Evolutionary conservation across 345 rosid species (phyloP), one percentile per base, ranked within the genome.

Genomic region (Clarkia xantiana): DNA sequence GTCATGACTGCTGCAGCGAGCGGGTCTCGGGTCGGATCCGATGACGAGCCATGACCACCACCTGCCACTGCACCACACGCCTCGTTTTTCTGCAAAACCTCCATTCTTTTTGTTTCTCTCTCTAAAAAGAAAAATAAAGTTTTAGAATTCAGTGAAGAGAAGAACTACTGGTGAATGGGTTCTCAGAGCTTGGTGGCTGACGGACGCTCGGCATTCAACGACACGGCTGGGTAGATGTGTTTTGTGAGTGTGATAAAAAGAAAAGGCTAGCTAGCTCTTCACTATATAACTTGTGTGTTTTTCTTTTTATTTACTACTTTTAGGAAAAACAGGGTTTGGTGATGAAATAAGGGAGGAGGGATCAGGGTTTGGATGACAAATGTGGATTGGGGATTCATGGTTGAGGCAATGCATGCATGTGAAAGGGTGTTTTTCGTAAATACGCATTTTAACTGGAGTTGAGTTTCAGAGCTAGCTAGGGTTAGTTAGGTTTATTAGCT

Each of bases 171-270:
- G 58, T 55, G 58, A 54, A 64, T 61, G 36, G 9, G 36, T 29
- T 29, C 36, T 29, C 63, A 66, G 78, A 60, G 77, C 18, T 38
- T 77, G 65, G 74, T 63, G 71, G 69, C 47, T 63, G 71, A 67
- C 47, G 71, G 93, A 78, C 82, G 88, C 83, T 79, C 76, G 77
- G 93, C 86, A 80, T 61, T 69, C 84, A 68, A 56, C 74, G 71
- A 75, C 71, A 67, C 72, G 80, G 60, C n/a, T 19, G 39, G 25
- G 38, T 19, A 14, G 10, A 25, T 18, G 34, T 14, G 14, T 18
- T 20, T 48, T 49, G 18, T 23, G 40, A 22, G 13, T 49, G 41
- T 40, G 47, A 17, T 14, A 34, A 42, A 52, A 20, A 44, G 25
- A 22, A 2, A n/a, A n/a, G n/a, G n/a, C n/a, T n/a, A n/a, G n/a